Evolutionary conservation across 2,329 filamentous ascomycete genomes (phyloP).

Genomic region (Colletotrichum lindemuthianum): DNA sequence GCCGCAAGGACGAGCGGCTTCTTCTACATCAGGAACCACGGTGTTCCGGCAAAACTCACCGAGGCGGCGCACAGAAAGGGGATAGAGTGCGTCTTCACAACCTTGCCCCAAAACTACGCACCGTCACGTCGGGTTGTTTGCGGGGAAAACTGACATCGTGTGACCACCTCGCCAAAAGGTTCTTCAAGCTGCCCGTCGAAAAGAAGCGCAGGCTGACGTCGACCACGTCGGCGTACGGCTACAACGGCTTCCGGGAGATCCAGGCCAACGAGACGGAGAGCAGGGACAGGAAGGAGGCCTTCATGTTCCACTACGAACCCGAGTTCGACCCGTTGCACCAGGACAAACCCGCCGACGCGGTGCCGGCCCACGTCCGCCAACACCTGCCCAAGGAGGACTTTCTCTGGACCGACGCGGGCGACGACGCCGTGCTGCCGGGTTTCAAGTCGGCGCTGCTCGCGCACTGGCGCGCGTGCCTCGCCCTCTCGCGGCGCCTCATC

Average conservation of each 20-base stretch:
- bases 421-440: slow-evolving; percentile 49
- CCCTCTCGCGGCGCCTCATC: slow-evolving; percentile 38
- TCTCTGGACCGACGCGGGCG: slow-evolving; percentile 24
- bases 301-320: slow-evolving; percentile 51
- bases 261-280: slow-evolving; percentile 40
- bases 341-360: slow-evolving; percentile 5
- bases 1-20: slow-evolving; percentile 56
- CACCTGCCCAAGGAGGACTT: slow-evolving; percentile 35
- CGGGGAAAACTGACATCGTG: background rate
- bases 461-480: slow-evolving; percentile 48
- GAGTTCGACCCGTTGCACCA: slow-evolving; percentile 48
- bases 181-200: slow-evolving; percentile 44
- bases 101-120: too few relatives aligned
- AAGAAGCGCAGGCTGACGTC: slow-evolving; percentile 42
- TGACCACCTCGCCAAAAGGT: background rate
- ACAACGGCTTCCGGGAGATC: slow-evolving; percentile 28
- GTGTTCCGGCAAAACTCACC: slow-evolving; percentile 47
- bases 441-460: slow-evolving; percentile 54
- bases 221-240: slow-evolving; percentile 38
- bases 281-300: slow-evolving; percentile 42
- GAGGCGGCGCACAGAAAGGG: slow-evolving; percentile 35
- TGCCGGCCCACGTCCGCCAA: slow-evolving; percentile 28
- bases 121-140: slow-evolving; percentile 25
- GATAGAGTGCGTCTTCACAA: slow-evolving; percentile 38
- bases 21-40: slow-evolving; percentile 59